Evolutionary conservation across 2,329 filamentous ascomycete species (phyloP), one percentile per base, ranked within the genome.

Genomic region (Ophiognomonia clavigignenti-juglandacearum): DNA sequence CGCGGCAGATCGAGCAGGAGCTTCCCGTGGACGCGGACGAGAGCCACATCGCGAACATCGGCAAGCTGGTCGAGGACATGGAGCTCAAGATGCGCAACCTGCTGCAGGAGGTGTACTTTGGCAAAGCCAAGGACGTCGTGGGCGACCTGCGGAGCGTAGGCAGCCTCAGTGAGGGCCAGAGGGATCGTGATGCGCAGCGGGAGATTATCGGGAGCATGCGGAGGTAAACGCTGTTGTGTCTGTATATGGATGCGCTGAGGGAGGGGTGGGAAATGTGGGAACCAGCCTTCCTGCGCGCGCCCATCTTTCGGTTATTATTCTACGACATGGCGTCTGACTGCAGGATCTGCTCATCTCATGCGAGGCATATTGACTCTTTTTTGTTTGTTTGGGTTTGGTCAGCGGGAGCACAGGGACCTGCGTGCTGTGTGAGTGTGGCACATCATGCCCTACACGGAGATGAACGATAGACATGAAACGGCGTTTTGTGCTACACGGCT

Each of bases 11-110:
- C 43, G 92, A 98, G 73, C 82, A 87, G 61, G 91, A 97, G 67
- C 75, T 96, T 64, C 82, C 88, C 8, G 88, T 96, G 31, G 89
- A 95, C 57, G 86, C 85, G 60, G 92, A 97, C 67, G 85, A 86
- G 57, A 89, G 86, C 66, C 93, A 98, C 73, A 93, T 98, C 59
- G 88, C 87, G 59, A 98, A 98, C 68, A 88, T 97, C 51, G 93
- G 93, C 48, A 79, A 85, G 54, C 77, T 98, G 63, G 91, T 98
- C 43, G 93, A 98, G 75, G 93, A 98, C 67, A 97, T 98, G 93
- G 93, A 98, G 73, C 82, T 96, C 65, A 96, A 96, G 78, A 97
- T 98, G 93, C 82, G 93, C 56, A 98, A 98, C 68, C 68, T 97
- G 67, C 73, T 98, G 65, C 92, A 98, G 75, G 93, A 98, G 70